A percentile compares a stretch with the other conserved stretches of the same genome.
These are phyloP conservation scores for Alternaria viburni DNA, from an alignment of 2,329 filamentous ascomycete species.

Conservation along the genomic window DNA sequence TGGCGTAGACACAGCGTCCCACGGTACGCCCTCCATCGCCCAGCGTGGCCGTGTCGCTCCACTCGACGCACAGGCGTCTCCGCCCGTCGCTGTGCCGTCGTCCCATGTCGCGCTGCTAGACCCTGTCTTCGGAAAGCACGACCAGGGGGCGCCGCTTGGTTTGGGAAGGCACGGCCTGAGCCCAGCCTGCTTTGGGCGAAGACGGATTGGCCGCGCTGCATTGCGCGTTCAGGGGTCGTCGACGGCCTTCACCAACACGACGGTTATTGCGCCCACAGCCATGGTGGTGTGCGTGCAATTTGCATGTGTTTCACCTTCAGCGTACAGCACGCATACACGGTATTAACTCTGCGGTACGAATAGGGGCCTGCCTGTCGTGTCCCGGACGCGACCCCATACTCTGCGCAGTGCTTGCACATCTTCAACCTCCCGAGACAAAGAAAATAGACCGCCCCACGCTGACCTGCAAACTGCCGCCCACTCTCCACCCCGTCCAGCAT, in stretches of 20 bases:
- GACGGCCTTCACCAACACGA: slow-evolving; percentile 7
- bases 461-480: slow-evolving; percentile 1
- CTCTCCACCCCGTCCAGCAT: not conserved
- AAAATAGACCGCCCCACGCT: slow-evolving; percentile 8
- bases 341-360: slow-evolving; percentile 10
- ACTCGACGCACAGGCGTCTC: slow-evolving; percentile 2
- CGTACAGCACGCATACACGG: slow-evolving; percentile 5
- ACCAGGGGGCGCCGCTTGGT: slow-evolving; percentile 19
- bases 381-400: not conserved
- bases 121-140: slow-evolving; percentile 15
- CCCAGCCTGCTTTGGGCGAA: slow-evolving; percentile 21
- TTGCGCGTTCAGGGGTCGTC: slow-evolving; percentile 21
- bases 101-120: slow-evolving; percentile 8
- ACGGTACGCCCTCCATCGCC: not conserved
- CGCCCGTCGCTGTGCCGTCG: slow-evolving; percentile 7
- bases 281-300: slow-evolving; percentile 21
- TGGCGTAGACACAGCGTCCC: not conserved
- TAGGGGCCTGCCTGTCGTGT: slow-evolving; percentile 12
- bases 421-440: slow-evolving; percentile 5
- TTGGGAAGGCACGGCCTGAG: slow-evolving; percentile 25
- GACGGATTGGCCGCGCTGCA: not conserved
- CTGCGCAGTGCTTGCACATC: slow-evolving; percentile 3
- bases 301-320: slow-evolving; percentile 20
- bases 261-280: slow-evolving; percentile 5
- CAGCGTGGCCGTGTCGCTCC: not conserved